These are phyloP conservation scores for Populus nigra DNA, from an alignment of 345 rosid genomes.

Conservation along the genomic window DNA sequence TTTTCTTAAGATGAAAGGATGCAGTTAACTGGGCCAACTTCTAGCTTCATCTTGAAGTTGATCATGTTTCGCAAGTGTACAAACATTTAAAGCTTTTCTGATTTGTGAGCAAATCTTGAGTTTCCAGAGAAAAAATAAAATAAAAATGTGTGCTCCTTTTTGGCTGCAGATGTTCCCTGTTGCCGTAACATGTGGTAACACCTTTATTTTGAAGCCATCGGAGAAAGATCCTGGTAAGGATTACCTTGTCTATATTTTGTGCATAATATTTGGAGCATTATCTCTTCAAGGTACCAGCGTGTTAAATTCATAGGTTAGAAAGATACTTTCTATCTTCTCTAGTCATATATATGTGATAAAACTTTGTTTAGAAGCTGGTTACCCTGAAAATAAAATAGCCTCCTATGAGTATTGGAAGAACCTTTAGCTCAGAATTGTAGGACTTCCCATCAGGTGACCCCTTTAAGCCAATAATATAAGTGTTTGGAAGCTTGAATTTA, in stretches of 20 bases:
- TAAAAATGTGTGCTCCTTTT: conserved; percentile 14
- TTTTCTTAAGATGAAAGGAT: neutral
- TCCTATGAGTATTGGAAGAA: neutral
- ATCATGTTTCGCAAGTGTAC: neutral
- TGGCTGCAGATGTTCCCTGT: conserved; percentile 87
- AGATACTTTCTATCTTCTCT: neutral
- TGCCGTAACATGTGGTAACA: conserved; percentile 93
- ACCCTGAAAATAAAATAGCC: neutral
- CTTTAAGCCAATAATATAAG: neutral
- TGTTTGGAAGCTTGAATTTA: neutral
- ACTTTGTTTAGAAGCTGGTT: neutral
- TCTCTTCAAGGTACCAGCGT: neutral
- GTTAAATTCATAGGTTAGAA: neutral
- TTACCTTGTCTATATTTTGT: neutral
- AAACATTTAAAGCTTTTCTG: neutral
- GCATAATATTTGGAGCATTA: neutral
- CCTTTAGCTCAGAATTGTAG: neutral
- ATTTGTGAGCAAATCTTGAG: neutral
- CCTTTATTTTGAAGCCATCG: conserved; percentile 88
- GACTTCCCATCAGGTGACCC: neutral
- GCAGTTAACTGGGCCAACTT: neutral
- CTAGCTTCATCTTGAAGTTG: neutral
- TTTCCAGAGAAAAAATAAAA: neutral
- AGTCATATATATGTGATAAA: neutral
- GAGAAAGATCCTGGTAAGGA: conserved; percentile 93